phyloP scores from a whole-genome alignment of 2,329 filamentous ascomycete species.

The Talaromyces islandicus region DNA sequence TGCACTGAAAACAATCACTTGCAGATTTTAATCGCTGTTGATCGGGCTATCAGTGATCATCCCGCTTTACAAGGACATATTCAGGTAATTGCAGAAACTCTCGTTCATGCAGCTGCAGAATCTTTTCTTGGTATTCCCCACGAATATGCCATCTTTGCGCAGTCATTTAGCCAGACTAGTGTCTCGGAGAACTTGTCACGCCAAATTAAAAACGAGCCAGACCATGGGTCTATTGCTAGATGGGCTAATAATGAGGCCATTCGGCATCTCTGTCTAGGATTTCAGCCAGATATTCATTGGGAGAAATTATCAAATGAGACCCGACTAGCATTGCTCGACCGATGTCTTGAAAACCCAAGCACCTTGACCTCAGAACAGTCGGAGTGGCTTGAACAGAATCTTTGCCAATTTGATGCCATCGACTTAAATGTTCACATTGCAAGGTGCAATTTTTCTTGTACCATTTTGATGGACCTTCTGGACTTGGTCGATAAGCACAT shows the following conservation, averaged over 20 bases:
- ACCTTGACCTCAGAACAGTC: constrained; percentile 35
- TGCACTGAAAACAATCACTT: constrained; percentile 22
- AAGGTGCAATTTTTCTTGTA: constrained; percentile 44
- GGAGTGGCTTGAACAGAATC: constrained; percentile 38
- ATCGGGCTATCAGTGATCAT: constrained; percentile 21
- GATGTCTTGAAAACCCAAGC: constrained; percentile 40
- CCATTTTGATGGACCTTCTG: constrained; percentile 26
- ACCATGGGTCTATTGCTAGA: constrained; percentile 33
- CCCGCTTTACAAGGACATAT: constrained; percentile 31
- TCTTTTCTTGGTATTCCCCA: constrained; percentile 29
- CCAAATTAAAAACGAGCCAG: constrained; percentile 28
- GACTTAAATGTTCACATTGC: constrained; percentile 41
- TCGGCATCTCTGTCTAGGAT: constrained; percentile 43
- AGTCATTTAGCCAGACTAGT: constrained; percentile 26
- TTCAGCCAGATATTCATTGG: constrained; percentile 48
- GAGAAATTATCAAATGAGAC: constrained; percentile 44
- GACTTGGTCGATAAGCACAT: constrained; percentile 24
- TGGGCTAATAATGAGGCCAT: constrained; percentile 43
- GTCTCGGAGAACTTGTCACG: constrained; percentile 28
- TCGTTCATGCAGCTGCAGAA: constrained; percentile 33
- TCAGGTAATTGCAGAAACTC: constrained; percentile 32
- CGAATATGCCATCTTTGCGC: constrained; percentile 30
- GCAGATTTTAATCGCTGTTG: constrained; percentile 27
- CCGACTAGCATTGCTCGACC: constrained; percentile 40
- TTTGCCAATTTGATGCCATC: constrained; percentile 31